A percentile compares a stretch with the other conserved stretches of the same genome.
phyloP scores from a whole-genome alignment of 257 asterid genomes.

The Rhazya stricta region DNA sequence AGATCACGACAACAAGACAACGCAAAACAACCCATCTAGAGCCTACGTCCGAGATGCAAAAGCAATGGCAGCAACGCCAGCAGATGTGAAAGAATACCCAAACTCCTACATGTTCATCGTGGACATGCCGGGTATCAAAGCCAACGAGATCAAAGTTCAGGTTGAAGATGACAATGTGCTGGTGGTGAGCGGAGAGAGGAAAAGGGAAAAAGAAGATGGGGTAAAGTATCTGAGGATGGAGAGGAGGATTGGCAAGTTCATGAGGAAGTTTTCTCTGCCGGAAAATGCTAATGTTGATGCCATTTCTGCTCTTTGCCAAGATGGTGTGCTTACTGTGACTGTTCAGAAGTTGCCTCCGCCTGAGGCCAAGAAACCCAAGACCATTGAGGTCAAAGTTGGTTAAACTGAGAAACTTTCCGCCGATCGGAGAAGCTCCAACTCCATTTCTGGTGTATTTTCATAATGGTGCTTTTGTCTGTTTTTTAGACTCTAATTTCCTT shows the following conservation, averaged over 20 bases:
- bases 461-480: background rate
- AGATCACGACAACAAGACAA: constrained; percentile 23
- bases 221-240: constrained; percentile 69
- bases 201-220: constrained; percentile 45
- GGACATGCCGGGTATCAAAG: constrained; percentile 80
- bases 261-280: constrained; percentile 76
- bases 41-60: constrained; percentile 65
- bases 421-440: background rate
- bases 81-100: constrained; percentile 60
- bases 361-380: constrained; percentile 74
- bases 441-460: background rate
- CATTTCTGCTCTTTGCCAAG: constrained; percentile 63
- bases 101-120: constrained; percentile 49
- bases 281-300: constrained; percentile 62
- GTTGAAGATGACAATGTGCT: constrained; percentile 61
- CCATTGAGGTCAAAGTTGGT: constrained; percentile 59
- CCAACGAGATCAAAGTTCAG: constrained; percentile 68
- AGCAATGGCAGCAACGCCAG: constrained; percentile 82
- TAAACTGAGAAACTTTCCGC: constrained; percentile 1
- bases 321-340: constrained; percentile 68
- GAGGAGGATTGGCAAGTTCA: constrained; percentile 58
- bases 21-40: constrained; percentile 36
- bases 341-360: constrained; percentile 83
- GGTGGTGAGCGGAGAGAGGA: constrained; percentile 60
- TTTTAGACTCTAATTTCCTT: background rate